Evolutionary conservation across 805 yeast genomes (phyloP), one percentile per base, ranked within the genome.

Genomic region (Metschnikowia cubensis): DNA sequence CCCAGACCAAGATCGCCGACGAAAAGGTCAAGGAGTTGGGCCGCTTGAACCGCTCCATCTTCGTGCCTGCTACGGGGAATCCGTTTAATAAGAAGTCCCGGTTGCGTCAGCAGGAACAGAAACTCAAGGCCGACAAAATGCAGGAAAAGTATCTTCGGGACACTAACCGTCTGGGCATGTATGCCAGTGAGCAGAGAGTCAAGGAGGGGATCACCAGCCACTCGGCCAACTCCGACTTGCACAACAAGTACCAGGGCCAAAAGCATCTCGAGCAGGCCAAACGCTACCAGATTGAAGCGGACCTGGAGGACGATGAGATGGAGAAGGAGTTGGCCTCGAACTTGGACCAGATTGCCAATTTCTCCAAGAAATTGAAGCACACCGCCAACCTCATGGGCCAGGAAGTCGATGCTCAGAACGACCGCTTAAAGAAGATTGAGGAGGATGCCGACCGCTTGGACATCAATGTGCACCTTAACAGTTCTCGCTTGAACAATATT

Each of bases 291-390:
- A 87, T 89, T 59, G 97, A 89, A 63, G 87, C 86, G 44, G 97
- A 92, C 67, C 83, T 83, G 45, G 97, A 92, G 65, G 98, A 94
- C 67, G 96, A 90, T 60, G 94, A 84, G 58, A 81, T 89, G 81
- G 98, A 92, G 64, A 80, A 85, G 54, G 96, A 91, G 67, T 81
- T 90, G 58, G 91, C 90, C 48, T 71, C 79, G 55, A 94, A 94
- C 61, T 73, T 92, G 66, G 91, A 87, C 59, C 89, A 85, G 64
- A 86, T 94, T 44, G 78, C 80, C 11, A 76, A 76, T 37, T 80
- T 85, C 51, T 81, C 96, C 32, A 76, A 77, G 48, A 82, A 90
- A 52, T 78, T 92, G 68, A 85, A 83, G 64, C 79, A 75, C 54
- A 74, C 88, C 48, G 97, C 97, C 2, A 63, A 76, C 50, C 74